These are phyloP conservation scores for Limnanthes douglasii DNA, from an alignment of 345 rosid genomes.

Conservation along the genomic window DNA sequence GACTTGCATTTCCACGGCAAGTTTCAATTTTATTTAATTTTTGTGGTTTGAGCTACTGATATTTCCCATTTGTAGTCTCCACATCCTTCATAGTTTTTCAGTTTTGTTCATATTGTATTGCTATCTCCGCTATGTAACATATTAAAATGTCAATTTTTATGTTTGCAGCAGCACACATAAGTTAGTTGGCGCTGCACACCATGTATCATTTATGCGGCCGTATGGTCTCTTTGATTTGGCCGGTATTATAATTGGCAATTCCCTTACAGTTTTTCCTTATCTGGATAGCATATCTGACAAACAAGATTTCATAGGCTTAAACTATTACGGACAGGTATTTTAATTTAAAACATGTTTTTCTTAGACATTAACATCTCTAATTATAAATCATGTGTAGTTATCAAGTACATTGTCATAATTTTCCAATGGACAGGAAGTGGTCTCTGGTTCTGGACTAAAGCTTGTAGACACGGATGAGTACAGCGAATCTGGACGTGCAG, in stretches of 20 bases:
- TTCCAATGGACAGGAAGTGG: conserved; percentile 53
- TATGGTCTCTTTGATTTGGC: conserved; percentile 83
- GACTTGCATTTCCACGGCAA: too few species aligned
- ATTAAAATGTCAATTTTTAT: not conserved
- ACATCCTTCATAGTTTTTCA: conserved; percentile 1
- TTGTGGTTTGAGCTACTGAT: too few species aligned
- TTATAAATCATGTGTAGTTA: not conserved
- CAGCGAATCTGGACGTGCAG: conserved; percentile 97
- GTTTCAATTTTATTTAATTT: too few species aligned
- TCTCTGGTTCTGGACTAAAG: conserved; percentile 65
- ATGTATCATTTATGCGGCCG: conserved; percentile 84
- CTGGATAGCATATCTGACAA: conserved; percentile 57
- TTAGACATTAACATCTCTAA: not conserved
- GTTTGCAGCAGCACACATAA: conserved; percentile 17
- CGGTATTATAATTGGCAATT: conserved; percentile 60
- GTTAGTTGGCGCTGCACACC: conserved; percentile 79
- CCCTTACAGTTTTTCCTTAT: conserved; percentile 60
- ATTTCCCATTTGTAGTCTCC: too few species aligned
- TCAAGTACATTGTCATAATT: not conserved
- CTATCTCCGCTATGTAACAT: not conserved
- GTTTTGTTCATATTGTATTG: conserved; percentile 3
- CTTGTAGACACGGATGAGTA: conserved; percentile 88
- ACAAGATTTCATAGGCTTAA: conserved; percentile 84
- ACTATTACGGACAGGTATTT: conserved; percentile 96
- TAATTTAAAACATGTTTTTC: too few species aligned